These are phyloP conservation scores for Bipolaris zeicola DNA, from an alignment of 2,329 filamentous ascomycete genomes.

Conservation along the genomic window DNA sequence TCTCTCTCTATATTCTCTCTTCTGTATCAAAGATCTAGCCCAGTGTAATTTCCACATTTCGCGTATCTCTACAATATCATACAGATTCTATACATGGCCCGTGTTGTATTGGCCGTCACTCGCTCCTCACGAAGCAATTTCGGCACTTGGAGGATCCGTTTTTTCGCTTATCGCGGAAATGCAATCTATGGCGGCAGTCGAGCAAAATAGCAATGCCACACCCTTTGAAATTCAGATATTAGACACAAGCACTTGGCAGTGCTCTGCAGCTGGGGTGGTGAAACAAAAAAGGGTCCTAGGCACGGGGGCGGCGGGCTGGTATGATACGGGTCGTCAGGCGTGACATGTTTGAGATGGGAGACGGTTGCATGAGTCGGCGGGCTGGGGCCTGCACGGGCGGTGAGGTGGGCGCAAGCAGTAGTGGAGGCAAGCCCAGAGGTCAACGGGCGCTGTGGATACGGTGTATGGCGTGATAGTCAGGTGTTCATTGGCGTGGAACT, in stretches of 20 bases:
- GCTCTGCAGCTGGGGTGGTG: neutral
- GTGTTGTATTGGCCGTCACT: neutral
- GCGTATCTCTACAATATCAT: too few relatives aligned
- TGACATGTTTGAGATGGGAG: slow-evolving; percentile 8
- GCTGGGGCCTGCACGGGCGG: neutral
- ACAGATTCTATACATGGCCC: neutral
- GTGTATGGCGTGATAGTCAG: neutral
- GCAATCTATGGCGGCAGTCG: too few relatives aligned
- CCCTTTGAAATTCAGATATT: too few relatives aligned
- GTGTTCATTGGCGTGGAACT: neutral
- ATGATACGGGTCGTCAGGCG: neutral
- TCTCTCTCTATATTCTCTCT: neutral
- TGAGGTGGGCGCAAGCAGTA: neutral
- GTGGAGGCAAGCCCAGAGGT: neutral
- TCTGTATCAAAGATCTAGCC: neutral
- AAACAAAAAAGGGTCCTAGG: neutral
- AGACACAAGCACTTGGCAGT: too few relatives aligned
- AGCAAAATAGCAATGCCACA: too few relatives aligned
- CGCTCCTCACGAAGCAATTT: neutral
- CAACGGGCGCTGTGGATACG: neutral
- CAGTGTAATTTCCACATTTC: neutral
- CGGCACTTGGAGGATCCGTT: neutral
- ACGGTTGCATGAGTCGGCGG: neutral
- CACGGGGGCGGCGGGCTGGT: neutral
- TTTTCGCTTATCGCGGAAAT: neutral